phyloP scores from a whole-genome alignment of 345 rosid genomes.

The Salix viminalis region DNA sequence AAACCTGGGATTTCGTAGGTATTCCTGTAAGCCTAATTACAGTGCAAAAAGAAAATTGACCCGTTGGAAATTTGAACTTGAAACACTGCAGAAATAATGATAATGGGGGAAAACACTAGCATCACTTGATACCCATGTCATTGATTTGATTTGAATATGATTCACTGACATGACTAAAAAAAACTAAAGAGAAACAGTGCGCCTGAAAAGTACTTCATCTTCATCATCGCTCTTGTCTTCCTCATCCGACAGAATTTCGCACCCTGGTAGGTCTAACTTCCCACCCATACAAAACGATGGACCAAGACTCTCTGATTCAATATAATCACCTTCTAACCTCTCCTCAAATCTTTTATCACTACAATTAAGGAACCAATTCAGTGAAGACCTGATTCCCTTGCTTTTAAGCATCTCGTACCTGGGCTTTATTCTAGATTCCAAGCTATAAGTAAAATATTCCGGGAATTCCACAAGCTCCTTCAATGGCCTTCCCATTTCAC shows the following conservation, averaged over 20 bases:
- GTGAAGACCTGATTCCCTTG: slow-evolving; percentile 66
- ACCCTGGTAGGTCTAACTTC: slow-evolving; percentile 61
- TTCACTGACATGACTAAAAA: background rate
- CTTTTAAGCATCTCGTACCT: slow-evolving; percentile 67
- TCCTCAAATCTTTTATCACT: slow-evolving; percentile 93
- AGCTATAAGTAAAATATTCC: slow-evolving; percentile 80
- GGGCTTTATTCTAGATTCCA: slow-evolving; percentile 92
- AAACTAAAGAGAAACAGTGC: slow-evolving; percentile 21
- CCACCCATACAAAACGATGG: slow-evolving; percentile 80
- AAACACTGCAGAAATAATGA: background rate
- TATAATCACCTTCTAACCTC: slow-evolving; percentile 59
- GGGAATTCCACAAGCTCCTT: slow-evolving; percentile 83
- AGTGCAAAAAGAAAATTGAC: background rate
- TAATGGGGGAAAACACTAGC: background rate
- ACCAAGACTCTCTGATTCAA: slow-evolving; percentile 64
- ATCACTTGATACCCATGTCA: background rate
- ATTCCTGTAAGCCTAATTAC: too few species aligned
- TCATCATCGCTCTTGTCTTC: slow-evolving; percentile 76
- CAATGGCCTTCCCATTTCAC: slow-evolving; percentile 80
- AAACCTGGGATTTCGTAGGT: too few species aligned
- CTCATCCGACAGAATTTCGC: slow-evolving; percentile 62
- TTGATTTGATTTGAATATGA: background rate
- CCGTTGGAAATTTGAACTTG: background rate
- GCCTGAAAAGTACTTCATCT: slow-evolving; percentile 36
- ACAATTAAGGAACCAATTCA: slow-evolving; percentile 90